Evolutionary conservation across 2,329 filamentous ascomycete genomes (phyloP), one percentile per base, ranked within the genome.

Genomic region (Aspergillus sclerotialis): DNA sequence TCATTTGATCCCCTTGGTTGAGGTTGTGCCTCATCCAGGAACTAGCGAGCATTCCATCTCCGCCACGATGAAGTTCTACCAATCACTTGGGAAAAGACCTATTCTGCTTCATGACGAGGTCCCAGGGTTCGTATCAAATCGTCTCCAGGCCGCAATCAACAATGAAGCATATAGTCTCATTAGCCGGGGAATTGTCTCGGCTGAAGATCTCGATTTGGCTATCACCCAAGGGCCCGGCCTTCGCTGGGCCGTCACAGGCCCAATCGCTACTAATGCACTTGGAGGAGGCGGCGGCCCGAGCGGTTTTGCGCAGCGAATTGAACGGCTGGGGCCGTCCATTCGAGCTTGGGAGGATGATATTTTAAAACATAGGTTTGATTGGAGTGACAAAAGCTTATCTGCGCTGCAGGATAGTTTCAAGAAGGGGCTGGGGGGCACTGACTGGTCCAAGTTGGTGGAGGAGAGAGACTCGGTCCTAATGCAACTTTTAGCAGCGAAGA

Each of bases 1-100:
- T 5, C 67, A 70, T 40, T 49, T 71, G 12, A 65, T 70, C 13
- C 67, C 66, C 1, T 52, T 70, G 10, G 64, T 70, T 13, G 67
- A 71, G 44, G 61, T 70, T 0, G 66, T 69, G 2, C 60, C 59
- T 7, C 57, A 61, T 2, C 30, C 40, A 2, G 42, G 46, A 26
- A 67, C 64, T 0, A 36, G 48, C 4, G 31, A 38, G 15, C 26
- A 9, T 15, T 29, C 31, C 23, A 30, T 36, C 13, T 15, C 23
- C 4, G 18, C 33, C 25, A 23, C 33, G 5, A 12, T 5, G 8
- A 9, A 11, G 21, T 24, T 24, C 11, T 24, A 24, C 21, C 21
- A 24, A 24, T 24, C 21, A 24, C 21, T 24, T 11, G 21, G 21
- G 21, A 24, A 24, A 24, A 24, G 21, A 24, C 21, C 21, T 11